These are phyloP conservation scores for Microdochium trichocladiopsis DNA, from an alignment of 2,329 filamentous ascomycete genomes.

Conservation along the genomic window DNA sequence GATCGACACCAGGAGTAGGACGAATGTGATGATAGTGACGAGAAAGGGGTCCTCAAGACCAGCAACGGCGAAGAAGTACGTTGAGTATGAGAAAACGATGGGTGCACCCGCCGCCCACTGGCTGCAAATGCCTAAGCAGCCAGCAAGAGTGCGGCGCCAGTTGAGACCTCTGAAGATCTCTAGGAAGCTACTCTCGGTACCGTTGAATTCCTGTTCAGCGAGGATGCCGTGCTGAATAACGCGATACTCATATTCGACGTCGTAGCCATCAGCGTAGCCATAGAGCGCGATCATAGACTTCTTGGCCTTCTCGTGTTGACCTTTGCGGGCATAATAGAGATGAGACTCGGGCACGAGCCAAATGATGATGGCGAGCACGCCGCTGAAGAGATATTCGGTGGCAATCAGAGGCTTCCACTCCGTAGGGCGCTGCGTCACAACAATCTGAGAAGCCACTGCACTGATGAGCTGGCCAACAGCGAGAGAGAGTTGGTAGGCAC, in stretches of 20 bases:
- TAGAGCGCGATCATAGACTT: background rate
- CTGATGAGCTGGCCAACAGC: background rate
- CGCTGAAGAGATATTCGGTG: background rate
- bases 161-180: background rate
- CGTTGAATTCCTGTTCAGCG: background rate
- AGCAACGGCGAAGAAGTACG: background rate
- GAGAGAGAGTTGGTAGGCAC: background rate
- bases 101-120: background rate
- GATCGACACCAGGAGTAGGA: background rate
- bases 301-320: background rate
- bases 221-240: background rate
- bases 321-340: background rate
- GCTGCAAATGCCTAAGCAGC: background rate
- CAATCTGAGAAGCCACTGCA: background rate
- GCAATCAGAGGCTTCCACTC: background rate
- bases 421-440: background rate
- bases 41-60: background rate
- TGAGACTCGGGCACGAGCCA: background rate
- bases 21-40: background rate
- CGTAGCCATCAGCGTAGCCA: background rate
- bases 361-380: background rate
- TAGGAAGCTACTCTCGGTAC: background rate
- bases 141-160: background rate
- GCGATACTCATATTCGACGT: background rate
- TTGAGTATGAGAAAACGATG: background rate